Evolutionary conservation across 2,329 filamentous ascomycete species (phyloP).

Genomic region (Penicillium sp.): DNA sequence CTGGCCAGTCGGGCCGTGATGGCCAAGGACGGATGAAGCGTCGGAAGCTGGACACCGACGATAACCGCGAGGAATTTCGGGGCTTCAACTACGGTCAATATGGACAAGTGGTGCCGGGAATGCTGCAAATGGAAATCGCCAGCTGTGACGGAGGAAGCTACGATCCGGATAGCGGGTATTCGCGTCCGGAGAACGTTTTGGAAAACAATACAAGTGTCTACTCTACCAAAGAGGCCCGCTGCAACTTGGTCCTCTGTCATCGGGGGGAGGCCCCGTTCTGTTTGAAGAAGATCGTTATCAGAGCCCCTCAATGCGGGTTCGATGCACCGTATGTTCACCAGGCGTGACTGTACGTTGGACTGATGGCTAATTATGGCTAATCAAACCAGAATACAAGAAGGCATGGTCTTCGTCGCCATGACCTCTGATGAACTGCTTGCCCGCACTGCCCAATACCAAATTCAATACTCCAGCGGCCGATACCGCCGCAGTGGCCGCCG

Average conservation of each 20-base stretch:
- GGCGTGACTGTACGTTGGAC: slow-evolving; percentile 14
- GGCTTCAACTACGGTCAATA: slow-evolving; percentile 79
- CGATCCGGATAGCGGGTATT: slow-evolving; percentile 54
- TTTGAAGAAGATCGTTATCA: slow-evolving; percentile 82
- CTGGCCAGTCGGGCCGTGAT: slow-evolving; percentile 23
- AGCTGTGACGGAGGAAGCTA: slow-evolving; percentile 81
- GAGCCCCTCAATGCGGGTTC: slow-evolving; percentile 76
- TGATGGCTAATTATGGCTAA: slow-evolving; percentile 29
- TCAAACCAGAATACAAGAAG: slow-evolving; percentile 71
- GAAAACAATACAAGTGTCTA: slow-evolving; percentile 82
- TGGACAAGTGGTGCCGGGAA: slow-evolving; percentile 81
- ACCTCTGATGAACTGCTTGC: slow-evolving; percentile 71
- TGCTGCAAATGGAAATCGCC: slow-evolving; percentile 79
- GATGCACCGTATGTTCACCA: slow-evolving; percentile 72
- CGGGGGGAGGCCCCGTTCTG: slow-evolving; percentile 77
- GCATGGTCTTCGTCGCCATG: slow-evolving; percentile 91
- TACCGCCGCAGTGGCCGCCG: slow-evolving; percentile 33
- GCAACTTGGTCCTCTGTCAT: slow-evolving; percentile 83
- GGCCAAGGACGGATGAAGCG: slow-evolving; percentile 61
- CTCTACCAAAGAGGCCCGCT: slow-evolving; percentile 82
- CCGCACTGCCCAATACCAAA: slow-evolving; percentile 72
- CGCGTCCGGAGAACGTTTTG: slow-evolving; percentile 77
- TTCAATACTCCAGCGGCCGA: slow-evolving; percentile 57
- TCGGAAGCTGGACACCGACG: slow-evolving; percentile 68
- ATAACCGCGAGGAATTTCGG: slow-evolving; percentile 45